Percentiles rank a stretch among this genome's conserved stretches.
Conservation (phyloP, 73 alveolate genomes). For the Uronychia binucleata region DNA sequence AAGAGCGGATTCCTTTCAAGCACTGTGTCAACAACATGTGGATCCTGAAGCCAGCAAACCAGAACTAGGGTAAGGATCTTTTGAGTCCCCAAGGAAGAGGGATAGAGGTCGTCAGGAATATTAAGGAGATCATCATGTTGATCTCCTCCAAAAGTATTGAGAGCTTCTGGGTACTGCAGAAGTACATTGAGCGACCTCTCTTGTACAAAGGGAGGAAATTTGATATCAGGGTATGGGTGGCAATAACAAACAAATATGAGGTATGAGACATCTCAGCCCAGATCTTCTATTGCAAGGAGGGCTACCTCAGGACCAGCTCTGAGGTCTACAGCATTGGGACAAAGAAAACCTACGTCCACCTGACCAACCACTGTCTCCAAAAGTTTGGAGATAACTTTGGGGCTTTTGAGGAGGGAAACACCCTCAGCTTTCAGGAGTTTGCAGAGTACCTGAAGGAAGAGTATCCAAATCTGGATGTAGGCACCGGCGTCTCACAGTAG, state of each 20-base stretch:
- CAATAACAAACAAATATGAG: constrained; percentile 64
- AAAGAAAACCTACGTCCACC: constrained; percentile 77
- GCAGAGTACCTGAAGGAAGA: constrained; percentile 58
- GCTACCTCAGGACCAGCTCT: constrained; percentile 61
- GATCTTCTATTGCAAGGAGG: constrained; percentile 52
- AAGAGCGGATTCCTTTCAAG: constrained; percentile 56
- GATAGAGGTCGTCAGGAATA: constrained; percentile 50
- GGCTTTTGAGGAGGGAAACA: constrained; percentile 84
- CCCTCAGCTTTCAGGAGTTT: constrained; percentile 72
- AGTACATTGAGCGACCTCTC: constrained; percentile 83
- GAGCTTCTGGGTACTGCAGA: constrained; percentile 75
- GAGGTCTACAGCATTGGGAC: constrained; percentile 49
- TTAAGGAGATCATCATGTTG: constrained; percentile 42
- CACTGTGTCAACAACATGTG: constrained; percentile 65
- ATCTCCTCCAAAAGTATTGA: constrained; percentile 17
- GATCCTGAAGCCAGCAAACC: constrained; percentile 67
- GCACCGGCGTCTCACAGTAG: constrained; percentile 53
- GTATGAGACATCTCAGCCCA: constrained; percentile 60
- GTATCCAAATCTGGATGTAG: constrained; percentile 33
- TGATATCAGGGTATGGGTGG: constrained; percentile 87
- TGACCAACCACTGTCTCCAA: constrained; percentile 87
- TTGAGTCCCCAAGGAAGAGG: constrained; percentile 33
- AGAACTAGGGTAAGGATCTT: constrained; percentile 48
- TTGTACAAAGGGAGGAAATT: constrained; percentile 84
- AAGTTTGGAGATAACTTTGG: constrained; percentile 71